A percentile compares a stretch with the other conserved stretches of the same genome.
Evolutionary conservation across 768 basidiomycete genomes (phyloP).

Genomic region (Butyriboletus loyo): DNA sequence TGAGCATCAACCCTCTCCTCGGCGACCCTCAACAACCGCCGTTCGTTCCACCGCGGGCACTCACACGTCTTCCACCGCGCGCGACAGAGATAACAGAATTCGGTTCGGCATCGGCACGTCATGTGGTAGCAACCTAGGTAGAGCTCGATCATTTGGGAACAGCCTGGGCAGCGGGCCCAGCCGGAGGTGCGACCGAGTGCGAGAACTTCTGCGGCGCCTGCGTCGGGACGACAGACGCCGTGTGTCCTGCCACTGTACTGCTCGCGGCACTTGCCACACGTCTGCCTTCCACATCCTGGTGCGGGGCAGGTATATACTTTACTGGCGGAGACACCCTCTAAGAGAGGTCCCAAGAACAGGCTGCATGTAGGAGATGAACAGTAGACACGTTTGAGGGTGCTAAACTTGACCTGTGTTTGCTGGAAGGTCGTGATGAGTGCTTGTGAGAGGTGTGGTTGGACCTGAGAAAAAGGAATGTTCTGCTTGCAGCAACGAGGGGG

Average conservation of each 20-base stretch:
- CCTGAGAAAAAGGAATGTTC: conserved; percentile 26
- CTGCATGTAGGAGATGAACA: conserved; percentile 36
- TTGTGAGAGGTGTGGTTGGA: conserved; percentile 24
- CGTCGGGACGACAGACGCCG: conserved; percentile 25
- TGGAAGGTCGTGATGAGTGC: conserved; percentile 18
- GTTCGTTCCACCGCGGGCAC: conserved; percentile 69
- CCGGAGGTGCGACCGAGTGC: conserved; percentile 26
- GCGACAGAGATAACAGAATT: conserved; percentile 49
- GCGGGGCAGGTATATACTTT: conserved; percentile 21
- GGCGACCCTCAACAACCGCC: conserved; percentile 36
- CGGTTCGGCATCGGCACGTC: conserved; percentile 37
- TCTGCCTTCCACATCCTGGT: conserved; percentile 16
- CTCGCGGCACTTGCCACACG: conserved; percentile 28
- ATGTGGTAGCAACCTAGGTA: conserved; percentile 39
- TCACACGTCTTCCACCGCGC: conserved; percentile 60
- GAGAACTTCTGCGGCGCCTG: conserved; percentile 23
- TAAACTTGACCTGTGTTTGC: conserved; percentile 30
- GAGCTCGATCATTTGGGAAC: conserved; percentile 38
- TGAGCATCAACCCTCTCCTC: conserved; percentile 43
- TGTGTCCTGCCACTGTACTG: conserved; percentile 24
- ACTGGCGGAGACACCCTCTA: conserved; percentile 20
- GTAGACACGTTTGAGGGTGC: conserved; percentile 37
- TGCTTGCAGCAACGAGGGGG: conserved; percentile 40
- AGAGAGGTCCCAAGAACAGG: conserved; percentile 35
- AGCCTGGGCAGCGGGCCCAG: conserved; percentile 41